phyloP scores from a whole-genome alignment of 2,329 filamentous ascomycete genomes.

The Trichophyton schoenleinii region DNA sequence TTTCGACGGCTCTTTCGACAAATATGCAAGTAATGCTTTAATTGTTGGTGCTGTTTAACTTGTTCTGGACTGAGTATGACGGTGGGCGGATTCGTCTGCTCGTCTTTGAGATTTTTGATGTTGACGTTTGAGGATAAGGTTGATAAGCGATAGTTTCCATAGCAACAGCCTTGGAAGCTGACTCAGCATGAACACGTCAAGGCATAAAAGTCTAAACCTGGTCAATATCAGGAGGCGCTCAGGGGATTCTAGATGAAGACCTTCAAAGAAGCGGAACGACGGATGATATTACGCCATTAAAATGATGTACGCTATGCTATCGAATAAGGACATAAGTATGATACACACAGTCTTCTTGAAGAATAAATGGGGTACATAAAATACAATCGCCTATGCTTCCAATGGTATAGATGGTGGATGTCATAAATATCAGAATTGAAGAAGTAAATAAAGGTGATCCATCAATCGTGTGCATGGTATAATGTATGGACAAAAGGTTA shows the following conservation, averaged over 20 bases:
- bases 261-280: no score
- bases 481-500: background rate
- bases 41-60: background rate
- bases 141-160: slow-evolving; percentile 5
- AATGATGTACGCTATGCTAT: background rate
- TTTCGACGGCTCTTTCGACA: background rate
- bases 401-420: background rate
- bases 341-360: background rate
- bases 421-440: background rate
- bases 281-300: background rate
- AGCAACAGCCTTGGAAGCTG: background rate
- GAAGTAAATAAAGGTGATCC: background rate
- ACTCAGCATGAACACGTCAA: background rate
- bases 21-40: background rate
- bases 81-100: background rate
- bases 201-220: background rate
- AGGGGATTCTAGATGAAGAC: no score
- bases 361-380: background rate
- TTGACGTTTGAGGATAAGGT: background rate
- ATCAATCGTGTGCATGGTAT: background rate
- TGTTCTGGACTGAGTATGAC: background rate
- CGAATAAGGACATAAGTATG: background rate
- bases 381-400: background rate
- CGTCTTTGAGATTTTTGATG: background rate
- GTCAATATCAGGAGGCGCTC: background rate